A percentile compares a stretch with the other conserved stretches of the same genome.
Evolutionary conservation across 148 eudicot species (phyloP).

Genomic region (Fallopia convolvulus): DNA sequence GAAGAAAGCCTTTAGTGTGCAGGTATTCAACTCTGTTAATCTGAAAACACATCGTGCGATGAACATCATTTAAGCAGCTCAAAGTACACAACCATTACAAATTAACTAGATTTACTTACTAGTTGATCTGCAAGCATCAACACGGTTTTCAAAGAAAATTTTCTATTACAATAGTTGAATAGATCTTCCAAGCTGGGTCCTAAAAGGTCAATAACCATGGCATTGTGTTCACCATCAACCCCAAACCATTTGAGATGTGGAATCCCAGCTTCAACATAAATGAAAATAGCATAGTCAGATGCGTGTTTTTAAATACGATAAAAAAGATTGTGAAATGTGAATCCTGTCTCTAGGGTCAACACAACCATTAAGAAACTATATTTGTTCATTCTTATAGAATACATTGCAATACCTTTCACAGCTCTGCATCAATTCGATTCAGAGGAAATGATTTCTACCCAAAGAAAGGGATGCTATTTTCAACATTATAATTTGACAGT

Average conservation of each 20-base stretch:
- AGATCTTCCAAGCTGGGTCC: slow-evolving; percentile 90
- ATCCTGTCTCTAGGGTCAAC: neutral
- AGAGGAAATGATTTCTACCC: neutral
- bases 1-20: slow-evolving; percentile 87
- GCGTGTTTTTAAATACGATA: neutral
- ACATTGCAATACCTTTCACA: neutral
- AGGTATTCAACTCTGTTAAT: slow-evolving; percentile 78
- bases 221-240: slow-evolving; percentile 70
- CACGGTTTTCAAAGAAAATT: slow-evolving; percentile 66
- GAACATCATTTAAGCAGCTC: neutral
- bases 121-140: slow-evolving; percentile 91
- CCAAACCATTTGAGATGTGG: slow-evolving; percentile 83
- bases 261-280: slow-evolving; percentile 55
- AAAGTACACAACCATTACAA: neutral
- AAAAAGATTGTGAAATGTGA: neutral
- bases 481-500: neutral
- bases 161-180: slow-evolving; percentile 76
- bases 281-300: neutral
- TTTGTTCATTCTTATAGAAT: neutral
- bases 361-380: neutral
- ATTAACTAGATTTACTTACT: slow-evolving; percentile 31
- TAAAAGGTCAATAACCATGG: slow-evolving; percentile 89
- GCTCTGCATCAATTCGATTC: neutral
- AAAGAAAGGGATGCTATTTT: neutral
- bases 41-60: slow-evolving; percentile 23